Percentiles rank a stretch among this genome's conserved stretches.
phyloP scores from a whole-genome alignment of 2,329 filamentous ascomycete genomes.

The Pyricularia sp. region DNA sequence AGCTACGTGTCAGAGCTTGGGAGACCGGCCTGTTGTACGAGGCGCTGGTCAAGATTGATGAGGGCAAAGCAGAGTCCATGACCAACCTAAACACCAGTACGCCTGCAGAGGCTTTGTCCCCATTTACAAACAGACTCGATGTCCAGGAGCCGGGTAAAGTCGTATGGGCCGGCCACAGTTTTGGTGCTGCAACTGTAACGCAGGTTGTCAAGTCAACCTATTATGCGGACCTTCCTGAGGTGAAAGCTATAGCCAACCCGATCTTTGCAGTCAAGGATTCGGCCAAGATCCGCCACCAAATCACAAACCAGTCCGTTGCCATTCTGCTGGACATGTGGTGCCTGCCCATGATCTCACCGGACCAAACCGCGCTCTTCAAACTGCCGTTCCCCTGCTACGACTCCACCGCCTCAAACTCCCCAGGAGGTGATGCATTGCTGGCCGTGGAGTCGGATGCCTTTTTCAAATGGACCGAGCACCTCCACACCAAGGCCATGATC shows the following conservation, averaged over 20 bases:
- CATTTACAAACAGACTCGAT: conserved; percentile 49
- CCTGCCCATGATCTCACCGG: conserved; percentile 52
- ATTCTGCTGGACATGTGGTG: conserved; percentile 74
- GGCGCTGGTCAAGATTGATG: conserved; percentile 53
- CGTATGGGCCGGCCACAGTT: conserved; percentile 68
- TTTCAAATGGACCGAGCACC: conserved; percentile 62
- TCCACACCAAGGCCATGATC: conserved; percentile 53
- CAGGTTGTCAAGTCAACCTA: conserved; percentile 72
- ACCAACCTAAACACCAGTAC: conserved; percentile 39
- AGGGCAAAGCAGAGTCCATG: conserved; percentile 24
- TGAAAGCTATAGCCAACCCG: conserved; percentile 36
- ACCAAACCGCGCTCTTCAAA: conserved; percentile 51
- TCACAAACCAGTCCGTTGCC: conserved; percentile 52
- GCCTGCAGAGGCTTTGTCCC: conserved; percentile 34
- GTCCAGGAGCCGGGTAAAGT: conserved; percentile 60
- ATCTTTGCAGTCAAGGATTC: conserved; percentile 35
- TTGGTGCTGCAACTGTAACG: conserved; percentile 60
- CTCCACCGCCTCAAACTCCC: conserved; percentile 30
- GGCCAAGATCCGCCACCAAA: conserved; percentile 43
- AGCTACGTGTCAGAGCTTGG: conserved; percentile 65
- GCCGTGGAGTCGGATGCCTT: conserved; percentile 67
- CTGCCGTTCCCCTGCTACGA: conserved; percentile 58
- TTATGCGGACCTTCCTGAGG: conserved; percentile 40
- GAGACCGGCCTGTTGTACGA: conserved; percentile 62
- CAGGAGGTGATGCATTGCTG: conserved; percentile 47